These are phyloP conservation scores for Phyllostachys edulis DNA, from an alignment of 176 grass and related monocot species.

Conservation along the genomic window DNA sequence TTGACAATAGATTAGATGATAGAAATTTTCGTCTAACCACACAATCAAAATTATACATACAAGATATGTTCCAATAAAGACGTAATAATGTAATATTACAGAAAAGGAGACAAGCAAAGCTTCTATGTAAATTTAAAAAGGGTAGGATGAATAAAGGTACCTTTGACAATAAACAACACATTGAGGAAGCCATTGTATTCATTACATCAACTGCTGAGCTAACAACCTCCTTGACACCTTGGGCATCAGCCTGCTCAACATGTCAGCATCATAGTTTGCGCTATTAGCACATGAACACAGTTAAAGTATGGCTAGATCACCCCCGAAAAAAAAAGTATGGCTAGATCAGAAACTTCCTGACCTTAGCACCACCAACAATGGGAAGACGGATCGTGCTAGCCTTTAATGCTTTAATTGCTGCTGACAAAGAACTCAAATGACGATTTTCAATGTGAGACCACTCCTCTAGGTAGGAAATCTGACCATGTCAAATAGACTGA, in stretches of 20 bases:
- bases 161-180: slow-evolving; percentile 63
- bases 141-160: slow-evolving; percentile 25
- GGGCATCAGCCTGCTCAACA: slow-evolving; percentile 57
- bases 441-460: slow-evolving; percentile 60
- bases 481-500: slow-evolving; percentile 8
- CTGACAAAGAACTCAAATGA: slow-evolving; percentile 70
- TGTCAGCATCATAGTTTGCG: neutral
- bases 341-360: slow-evolving; percentile 19
- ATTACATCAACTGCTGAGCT: slow-evolving; percentile 57
- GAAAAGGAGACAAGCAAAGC: neutral
- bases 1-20: neutral
- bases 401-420: slow-evolving; percentile 66
- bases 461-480: slow-evolving; percentile 71
- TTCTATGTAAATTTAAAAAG: neutral
- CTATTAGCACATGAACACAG: neutral
- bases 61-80: neutral
- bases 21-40: neutral
- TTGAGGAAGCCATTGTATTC: slow-evolving; percentile 64
- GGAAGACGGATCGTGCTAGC: slow-evolving; percentile 85
- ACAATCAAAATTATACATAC: neutral
- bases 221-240: slow-evolving; percentile 67
- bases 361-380: slow-evolving; percentile 77
- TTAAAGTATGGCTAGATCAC: neutral
- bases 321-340: neutral
- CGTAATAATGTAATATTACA: neutral